Conservation (phyloP, 176 grass and related monocot species). For the Alloteropsis semialata region DNA sequence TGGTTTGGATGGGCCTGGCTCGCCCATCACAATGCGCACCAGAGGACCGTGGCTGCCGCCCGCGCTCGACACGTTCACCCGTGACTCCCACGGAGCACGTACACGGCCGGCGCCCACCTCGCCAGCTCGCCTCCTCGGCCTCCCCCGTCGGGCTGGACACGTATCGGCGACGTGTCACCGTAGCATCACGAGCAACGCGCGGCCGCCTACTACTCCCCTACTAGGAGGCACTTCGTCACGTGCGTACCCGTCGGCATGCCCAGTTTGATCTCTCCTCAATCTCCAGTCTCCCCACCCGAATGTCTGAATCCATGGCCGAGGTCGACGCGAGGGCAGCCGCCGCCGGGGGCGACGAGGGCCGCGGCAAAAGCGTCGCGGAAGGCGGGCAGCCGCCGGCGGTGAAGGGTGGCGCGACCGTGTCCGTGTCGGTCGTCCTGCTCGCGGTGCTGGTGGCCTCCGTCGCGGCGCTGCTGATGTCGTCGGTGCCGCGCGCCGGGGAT, state of each 20-base stretch:
- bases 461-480: conserved; percentile 9
- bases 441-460: conserved; percentile 44
- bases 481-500: neutral
- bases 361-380: too few relatives aligned
- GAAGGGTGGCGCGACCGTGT: conserved; percentile 12
- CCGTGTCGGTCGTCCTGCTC: conserved; percentile 36
- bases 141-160: neutral
- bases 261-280: neutral
- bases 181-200: neutral
- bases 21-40: too few relatives aligned
- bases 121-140: neutral
- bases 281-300: neutral
- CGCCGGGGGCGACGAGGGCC: neutral
- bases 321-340: neutral
- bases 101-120: neutral
- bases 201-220: neutral
- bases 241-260: neutral
- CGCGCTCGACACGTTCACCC: conserved; percentile 3
- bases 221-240: neutral
- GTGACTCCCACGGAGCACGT: neutral
- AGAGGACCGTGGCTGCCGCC: too few relatives aligned
- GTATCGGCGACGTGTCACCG: neutral
- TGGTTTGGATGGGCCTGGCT: too few relatives aligned
- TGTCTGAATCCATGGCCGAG: conserved; percentile 1
- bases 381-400: neutral